Percentiles rank a stretch among this genome's conserved stretches.
Evolutionary conservation across 805 yeast species (phyloP).

Genomic region (Priceomyces fermenticarens): DNA sequence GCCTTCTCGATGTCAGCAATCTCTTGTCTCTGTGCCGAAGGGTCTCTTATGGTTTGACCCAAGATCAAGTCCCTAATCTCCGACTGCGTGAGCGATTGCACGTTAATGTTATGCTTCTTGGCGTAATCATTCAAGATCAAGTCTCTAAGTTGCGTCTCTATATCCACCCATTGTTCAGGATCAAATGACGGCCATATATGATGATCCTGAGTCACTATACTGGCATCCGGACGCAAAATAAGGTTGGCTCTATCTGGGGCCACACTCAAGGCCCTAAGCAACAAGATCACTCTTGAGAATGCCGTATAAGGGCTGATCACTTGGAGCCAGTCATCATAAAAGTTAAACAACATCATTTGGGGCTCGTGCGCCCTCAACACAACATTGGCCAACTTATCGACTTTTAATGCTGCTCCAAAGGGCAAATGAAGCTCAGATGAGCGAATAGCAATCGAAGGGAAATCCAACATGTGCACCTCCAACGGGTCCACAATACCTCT

Average conservation of each 20-base stretch:
- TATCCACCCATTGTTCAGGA: constrained; percentile 88
- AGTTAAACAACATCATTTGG: constrained; percentile 84
- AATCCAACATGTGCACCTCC: constrained; percentile 95
- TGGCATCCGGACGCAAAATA: constrained; percentile 71
- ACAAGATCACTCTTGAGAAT: constrained; percentile 78
- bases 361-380: constrained; percentile 89
- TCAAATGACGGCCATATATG: constrained; percentile 92
- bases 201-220: constrained; percentile 66
- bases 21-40: constrained; percentile 82
- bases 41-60: constrained; percentile 91
- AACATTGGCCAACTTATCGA: constrained; percentile 74
- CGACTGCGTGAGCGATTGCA: constrained; percentile 83
- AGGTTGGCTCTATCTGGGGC: constrained; percentile 73
- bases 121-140: constrained; percentile 83
- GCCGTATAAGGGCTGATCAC: constrained; percentile 87
- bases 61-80: constrained; percentile 91
- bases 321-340: constrained; percentile 93
- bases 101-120: constrained; percentile 78
- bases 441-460: constrained; percentile 86
- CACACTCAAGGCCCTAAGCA: constrained; percentile 79
- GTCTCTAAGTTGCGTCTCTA: constrained; percentile 86
- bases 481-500: constrained; percentile 91
- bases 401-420: constrained; percentile 78
- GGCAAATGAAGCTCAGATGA: constrained; percentile 89
- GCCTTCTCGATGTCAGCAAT: constrained; percentile 67